Evolutionary conservation across 2,329 filamentous ascomycete genomes (phyloP).

Genomic region (Amphichorda felina): DNA sequence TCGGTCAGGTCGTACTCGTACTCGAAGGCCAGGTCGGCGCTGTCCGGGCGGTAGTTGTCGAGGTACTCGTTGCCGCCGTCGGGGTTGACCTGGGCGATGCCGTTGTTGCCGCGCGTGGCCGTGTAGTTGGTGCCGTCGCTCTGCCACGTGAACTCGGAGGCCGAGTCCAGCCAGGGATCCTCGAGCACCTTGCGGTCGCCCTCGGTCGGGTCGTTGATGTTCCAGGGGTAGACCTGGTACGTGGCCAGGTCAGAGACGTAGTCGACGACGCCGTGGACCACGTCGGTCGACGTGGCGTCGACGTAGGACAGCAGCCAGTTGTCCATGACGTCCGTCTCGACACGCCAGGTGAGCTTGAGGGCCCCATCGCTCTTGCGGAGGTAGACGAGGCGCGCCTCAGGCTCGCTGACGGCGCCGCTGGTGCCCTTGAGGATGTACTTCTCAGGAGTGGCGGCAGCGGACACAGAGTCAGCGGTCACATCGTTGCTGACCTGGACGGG

Average conservation of each 20-base stretch:
- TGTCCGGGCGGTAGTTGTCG: constrained; percentile 32
- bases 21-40: constrained; percentile 28
- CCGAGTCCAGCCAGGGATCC: constrained; percentile 33
- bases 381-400: constrained; percentile 43
- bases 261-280: constrained; percentile 42
- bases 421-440: constrained; percentile 31
- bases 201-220: constrained; percentile 39
- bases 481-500: constrained; percentile 14
- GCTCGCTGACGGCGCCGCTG: constrained; percentile 35
- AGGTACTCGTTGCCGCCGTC: constrained; percentile 22
- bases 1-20: constrained; percentile 26
- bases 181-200: constrained; percentile 28
- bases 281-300: constrained; percentile 31
- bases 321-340: constrained; percentile 43
- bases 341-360: constrained; percentile 40
- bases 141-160: constrained; percentile 43
- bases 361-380: constrained; percentile 31
- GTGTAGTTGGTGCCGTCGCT: constrained; percentile 35
- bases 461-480: constrained; percentile 9
- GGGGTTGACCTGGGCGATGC: constrained; percentile 34
- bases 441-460: constrained; percentile 7
- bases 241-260: constrained; percentile 40
- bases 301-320: constrained; percentile 51
- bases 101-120: constrained; percentile 47
- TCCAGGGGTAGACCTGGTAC: constrained; percentile 45